These are phyloP conservation scores for Picea abies DNA, from an alignment of 83 land plant genomes.

Conservation along the genomic window DNA sequence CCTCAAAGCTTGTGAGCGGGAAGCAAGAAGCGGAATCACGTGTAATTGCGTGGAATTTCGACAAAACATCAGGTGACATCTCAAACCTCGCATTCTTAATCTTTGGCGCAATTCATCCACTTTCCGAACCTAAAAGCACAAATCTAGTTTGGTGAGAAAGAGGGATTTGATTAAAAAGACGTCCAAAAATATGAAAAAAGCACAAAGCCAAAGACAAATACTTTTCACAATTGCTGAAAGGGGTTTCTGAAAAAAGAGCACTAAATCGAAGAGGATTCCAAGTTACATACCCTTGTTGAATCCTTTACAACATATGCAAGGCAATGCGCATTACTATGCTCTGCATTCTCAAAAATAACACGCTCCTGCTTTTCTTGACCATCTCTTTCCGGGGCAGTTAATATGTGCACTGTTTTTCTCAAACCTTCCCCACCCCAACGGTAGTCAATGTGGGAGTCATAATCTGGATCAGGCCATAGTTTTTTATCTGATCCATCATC, in stretches of 20 bases:
- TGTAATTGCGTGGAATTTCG: conserved; percentile 72
- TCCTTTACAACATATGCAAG: conserved; percentile 64
- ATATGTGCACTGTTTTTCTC: conserved; percentile 56
- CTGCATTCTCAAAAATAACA: conserved; percentile 50
- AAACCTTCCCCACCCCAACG: conserved; percentile 84
- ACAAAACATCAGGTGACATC: conserved; percentile 84
- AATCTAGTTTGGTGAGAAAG: neutral
- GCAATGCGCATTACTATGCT: conserved; percentile 61
- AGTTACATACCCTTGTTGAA: conserved; percentile 46
- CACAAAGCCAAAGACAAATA: neutral
- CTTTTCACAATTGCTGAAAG: too few relatives aligned
- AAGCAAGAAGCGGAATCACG: conserved; percentile 76
- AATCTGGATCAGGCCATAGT: conserved; percentile 65
- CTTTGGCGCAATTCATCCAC: conserved; percentile 75
- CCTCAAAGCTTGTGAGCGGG: conserved; percentile 87
- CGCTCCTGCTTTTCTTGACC: neutral
- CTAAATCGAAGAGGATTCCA: neutral
- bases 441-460: conserved; percentile 77
- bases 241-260: too few relatives aligned
- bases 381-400: conserved; percentile 42
- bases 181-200: neutral
- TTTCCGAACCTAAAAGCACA: conserved; percentile 40
- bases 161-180: neutral
- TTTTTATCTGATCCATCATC: conserved; percentile 47
- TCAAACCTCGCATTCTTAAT: conserved; percentile 77